Percentiles rank a stretch among this genome's conserved stretches.
phyloP scores from a whole-genome alignment of 2,329 filamentous ascomycete genomes.

The Diplodia scrobiculata region DNA sequence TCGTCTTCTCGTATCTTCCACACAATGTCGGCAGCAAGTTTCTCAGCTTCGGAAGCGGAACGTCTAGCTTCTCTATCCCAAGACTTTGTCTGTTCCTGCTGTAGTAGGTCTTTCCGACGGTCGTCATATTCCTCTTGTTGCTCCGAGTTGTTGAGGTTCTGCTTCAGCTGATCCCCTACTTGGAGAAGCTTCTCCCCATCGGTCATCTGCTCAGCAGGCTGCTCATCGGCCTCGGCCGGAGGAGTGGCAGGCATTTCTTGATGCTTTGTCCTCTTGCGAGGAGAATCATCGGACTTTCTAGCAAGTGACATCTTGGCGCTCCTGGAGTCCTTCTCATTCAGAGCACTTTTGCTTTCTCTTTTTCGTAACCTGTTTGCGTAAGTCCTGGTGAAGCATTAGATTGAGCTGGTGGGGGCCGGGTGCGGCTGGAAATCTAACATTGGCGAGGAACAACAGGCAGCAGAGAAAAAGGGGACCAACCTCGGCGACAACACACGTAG shows the following conservation, averaged over 20 bases:
- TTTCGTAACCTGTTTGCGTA: conserved; percentile 16
- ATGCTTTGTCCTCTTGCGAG: conserved; percentile 15
- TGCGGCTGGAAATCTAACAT: neutral
- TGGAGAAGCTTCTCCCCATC: neutral
- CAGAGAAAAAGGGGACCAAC: neutral
- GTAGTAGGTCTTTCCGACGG: conserved; percentile 37
- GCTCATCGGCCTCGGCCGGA: conserved; percentile 11
- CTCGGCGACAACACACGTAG: conserved; percentile 6
- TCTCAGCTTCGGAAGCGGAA: conserved; percentile 37
- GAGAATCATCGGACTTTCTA: conserved; percentile 13
- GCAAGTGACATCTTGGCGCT: neutral
- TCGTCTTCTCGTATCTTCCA: conserved; percentile 48
- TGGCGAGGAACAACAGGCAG: neutral
- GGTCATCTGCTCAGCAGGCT: neutral
- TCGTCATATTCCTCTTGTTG: conserved; percentile 33
- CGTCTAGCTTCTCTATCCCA: conserved; percentile 44
- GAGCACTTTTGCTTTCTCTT: conserved; percentile 4
- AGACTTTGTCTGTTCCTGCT: conserved; percentile 37
- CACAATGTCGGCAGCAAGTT: conserved; percentile 42
- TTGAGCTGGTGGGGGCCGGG: neutral
- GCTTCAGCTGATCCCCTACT: neutral
- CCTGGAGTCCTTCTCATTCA: conserved; percentile 15
- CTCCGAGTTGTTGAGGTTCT: conserved; percentile 10
- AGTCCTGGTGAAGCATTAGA: conserved; percentile 2
- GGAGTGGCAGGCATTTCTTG: conserved; percentile 3